These are phyloP conservation scores for Fraxinus albicans DNA, from an alignment of 305 asterid species.

Conservation along the genomic window DNA sequence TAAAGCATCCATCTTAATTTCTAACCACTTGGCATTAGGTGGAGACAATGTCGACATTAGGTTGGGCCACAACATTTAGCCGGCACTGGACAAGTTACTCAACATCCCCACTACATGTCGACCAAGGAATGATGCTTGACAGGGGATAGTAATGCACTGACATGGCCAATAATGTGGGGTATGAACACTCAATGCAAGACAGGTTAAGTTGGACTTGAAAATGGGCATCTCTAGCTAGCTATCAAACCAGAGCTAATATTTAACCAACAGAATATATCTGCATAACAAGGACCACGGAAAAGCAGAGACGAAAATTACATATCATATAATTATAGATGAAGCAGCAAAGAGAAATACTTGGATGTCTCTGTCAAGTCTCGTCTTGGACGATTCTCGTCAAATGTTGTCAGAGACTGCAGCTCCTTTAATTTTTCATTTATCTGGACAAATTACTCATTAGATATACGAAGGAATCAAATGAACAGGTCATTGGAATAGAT, in stretches of 20 bases:
- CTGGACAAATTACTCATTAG: conserved; percentile 35
- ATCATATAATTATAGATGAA: conserved; percentile 22
- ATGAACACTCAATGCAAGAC: conserved; percentile 6
- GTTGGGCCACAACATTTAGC: not conserved
- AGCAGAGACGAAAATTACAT: conserved; percentile 9
- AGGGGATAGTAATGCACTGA: conserved; percentile 11
- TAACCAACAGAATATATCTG: not conserved
- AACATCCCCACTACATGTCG: not conserved
- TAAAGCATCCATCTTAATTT: conserved; percentile 2
- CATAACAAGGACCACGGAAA: conserved; percentile 9
- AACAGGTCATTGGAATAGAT: conserved; percentile 18
- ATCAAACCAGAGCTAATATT: conserved; percentile 5
- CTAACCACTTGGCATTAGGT: conserved; percentile 8
- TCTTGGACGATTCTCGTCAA: conserved; percentile 40
- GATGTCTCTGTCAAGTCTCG: conserved; percentile 41
- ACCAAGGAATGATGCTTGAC: not conserved
- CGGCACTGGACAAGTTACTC: not conserved
- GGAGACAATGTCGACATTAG: not conserved
- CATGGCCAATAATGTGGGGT: not conserved
- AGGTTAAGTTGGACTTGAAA: not conserved
- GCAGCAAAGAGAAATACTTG: conserved; percentile 52
- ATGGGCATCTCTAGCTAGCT: not conserved
- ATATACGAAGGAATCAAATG: conserved; percentile 9
- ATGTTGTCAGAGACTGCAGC: conserved; percentile 47
- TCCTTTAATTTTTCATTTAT: conserved; percentile 66